A percentile compares a stretch with the other conserved stretches of the same genome.
Conservation (phyloP, 768 basidiomycete genomes). For the Lepiota subincarnata region DNA sequence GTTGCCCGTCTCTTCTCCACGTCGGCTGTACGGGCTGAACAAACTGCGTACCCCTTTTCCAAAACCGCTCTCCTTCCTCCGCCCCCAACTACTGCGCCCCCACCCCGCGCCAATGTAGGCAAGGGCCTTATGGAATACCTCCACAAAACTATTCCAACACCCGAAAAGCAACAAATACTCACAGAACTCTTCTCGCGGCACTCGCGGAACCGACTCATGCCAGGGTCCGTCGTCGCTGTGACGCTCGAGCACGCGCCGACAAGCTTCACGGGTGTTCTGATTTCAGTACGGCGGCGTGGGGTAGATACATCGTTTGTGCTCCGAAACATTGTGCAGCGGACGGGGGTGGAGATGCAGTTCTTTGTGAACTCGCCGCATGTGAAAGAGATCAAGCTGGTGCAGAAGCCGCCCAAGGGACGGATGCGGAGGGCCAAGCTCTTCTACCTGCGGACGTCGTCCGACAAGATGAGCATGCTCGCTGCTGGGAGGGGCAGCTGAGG, state of each 20-base stretch:
- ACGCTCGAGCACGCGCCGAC: conserved; percentile 74
- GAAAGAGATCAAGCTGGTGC: conserved; percentile 81
- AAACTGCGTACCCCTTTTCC: conserved; percentile 64
- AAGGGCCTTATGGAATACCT: conserved; percentile 80
- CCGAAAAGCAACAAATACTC: conserved; percentile 68
- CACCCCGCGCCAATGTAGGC: conserved; percentile 52
- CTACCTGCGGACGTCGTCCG: conserved; percentile 78
- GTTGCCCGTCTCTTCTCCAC: conserved; percentile 12
- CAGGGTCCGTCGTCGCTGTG: conserved; percentile 86
- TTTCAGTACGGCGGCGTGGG: conserved; percentile 79
- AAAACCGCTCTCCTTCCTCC: conserved; percentile 56
- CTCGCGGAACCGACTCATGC: conserved; percentile 62
- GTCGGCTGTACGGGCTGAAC: conserved; percentile 9
- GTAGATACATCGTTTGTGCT: conserved; percentile 85
- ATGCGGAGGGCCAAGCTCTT: conserved; percentile 78
- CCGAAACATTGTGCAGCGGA: conserved; percentile 86
- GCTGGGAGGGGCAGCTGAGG: conserved; percentile 26
- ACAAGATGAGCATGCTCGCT: conserved; percentile 78
- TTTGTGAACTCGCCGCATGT: conserved; percentile 83
- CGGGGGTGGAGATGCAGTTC: conserved; percentile 92
- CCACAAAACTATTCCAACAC: conserved; percentile 56
- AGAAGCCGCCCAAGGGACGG: conserved; percentile 55
- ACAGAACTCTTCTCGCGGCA: conserved; percentile 66
- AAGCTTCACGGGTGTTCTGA: conserved; percentile 84
- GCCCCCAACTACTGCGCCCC: conserved; percentile 36